Evolutionary conservation across 2,329 filamentous ascomycete genomes (phyloP), one percentile per base, ranked within the genome.

Genomic region (Penicillium expansum): DNA sequence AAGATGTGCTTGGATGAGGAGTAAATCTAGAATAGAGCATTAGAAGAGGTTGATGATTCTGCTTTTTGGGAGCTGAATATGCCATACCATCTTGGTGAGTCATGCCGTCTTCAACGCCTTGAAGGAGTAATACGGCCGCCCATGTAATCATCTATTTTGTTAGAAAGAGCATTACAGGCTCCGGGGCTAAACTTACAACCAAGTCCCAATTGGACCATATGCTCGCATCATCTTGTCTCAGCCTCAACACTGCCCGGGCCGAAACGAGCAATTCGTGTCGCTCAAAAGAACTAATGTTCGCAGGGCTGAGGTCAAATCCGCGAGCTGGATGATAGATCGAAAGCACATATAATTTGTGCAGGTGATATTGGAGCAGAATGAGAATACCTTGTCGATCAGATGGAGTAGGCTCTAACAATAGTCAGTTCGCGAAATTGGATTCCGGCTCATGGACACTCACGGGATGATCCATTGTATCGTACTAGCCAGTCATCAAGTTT

Each of bases 181-280:
- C 4, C 35, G 8, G 14, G 22, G 10, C 9, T 32, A 32, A 30
- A 51, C 64, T 56, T 41, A 70, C 67, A 22, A 70, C 62, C n/a
- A 70, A 49, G 55, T 70, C 68, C 68, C 68, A 70, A 20, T 70
- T 70, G 1, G 68, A 70, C 68, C 68, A 70, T 37, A 70, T 70
- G 29, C 68, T 69, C 20, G 68, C 49, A 56, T 70, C 67, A 50
- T 70, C 66, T 32, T 70, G 60, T 29, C 68, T 59, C 18, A 70
- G 48, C 32, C 66, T 62, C 20, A 70, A 48, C 9, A 70, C 67
- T n/a, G 67, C 61, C 6, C 67, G 65, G 18, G 68, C 68, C n/a
- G 68, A 70, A 9, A 69, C 62, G 10, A 70, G 57, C 14, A 70
- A 33, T 33, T 70, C 68, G 38, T 70, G 64, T 51, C 67, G 61